These are phyloP conservation scores for Cucurbitaria berberidis DNA, from an alignment of 2,329 filamentous ascomycete species.

Conservation along the genomic window DNA sequence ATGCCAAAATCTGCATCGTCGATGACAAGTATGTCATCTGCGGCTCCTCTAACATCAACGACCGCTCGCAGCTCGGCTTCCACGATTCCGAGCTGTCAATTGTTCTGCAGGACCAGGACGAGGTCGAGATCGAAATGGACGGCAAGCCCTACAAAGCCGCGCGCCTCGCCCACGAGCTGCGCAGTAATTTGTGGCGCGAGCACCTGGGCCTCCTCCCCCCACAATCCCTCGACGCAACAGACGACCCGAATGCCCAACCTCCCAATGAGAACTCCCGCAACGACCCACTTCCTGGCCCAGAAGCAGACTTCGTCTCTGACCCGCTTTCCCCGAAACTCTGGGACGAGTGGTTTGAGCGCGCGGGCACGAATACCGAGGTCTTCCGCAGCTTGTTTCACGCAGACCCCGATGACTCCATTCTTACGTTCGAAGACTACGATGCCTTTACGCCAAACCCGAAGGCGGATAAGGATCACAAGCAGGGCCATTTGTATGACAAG, in stretches of 20 bases:
- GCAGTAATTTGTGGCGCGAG: slow-evolving; percentile 86
- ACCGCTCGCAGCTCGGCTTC: slow-evolving; percentile 83
- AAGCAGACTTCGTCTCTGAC: slow-evolving; percentile 66
- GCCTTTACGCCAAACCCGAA: slow-evolving; percentile 65
- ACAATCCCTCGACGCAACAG: slow-evolving; percentile 69
- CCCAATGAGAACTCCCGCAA: slow-evolving; percentile 73
- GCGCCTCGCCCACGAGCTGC: slow-evolving; percentile 80
- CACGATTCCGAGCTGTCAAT: slow-evolving; percentile 93
- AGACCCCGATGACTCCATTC: slow-evolving; percentile 88
- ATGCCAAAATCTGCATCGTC: slow-evolving; percentile 87
- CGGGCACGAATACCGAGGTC: slow-evolving; percentile 73
- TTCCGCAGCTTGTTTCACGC: slow-evolving; percentile 84
- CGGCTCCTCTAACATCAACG: slow-evolving; percentile 89
- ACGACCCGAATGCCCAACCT: slow-evolving; percentile 78
- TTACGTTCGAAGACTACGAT: slow-evolving; percentile 89
- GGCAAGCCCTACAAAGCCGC: slow-evolving; percentile 78
- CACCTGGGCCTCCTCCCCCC: slow-evolving; percentile 82
- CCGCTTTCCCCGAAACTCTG: slow-evolving; percentile 64
- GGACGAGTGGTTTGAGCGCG: slow-evolving; percentile 71
- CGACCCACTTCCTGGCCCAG: slow-evolving; percentile 72
- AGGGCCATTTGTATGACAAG: slow-evolving; percentile 86
- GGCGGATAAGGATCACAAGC: slow-evolving; percentile 67
- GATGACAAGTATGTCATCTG: slow-evolving; percentile 87
- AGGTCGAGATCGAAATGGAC: slow-evolving; percentile 75
- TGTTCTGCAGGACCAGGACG: slow-evolving; percentile 82